Conservation (phyloP, 768 basidiomycete genomes). For the Tephrocybe sp. region DNA sequence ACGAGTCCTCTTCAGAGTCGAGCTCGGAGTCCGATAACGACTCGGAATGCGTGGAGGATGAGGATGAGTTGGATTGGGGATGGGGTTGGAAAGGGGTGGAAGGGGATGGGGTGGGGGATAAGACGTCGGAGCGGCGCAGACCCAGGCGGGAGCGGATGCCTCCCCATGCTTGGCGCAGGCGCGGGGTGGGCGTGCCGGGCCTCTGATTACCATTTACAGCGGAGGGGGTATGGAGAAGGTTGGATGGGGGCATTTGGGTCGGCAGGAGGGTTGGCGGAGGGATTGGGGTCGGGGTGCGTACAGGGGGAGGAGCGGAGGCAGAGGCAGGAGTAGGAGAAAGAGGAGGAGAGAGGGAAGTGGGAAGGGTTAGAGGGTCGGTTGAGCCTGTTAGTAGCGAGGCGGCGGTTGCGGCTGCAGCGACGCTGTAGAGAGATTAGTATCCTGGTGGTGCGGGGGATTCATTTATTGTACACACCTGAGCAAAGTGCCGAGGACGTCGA, state of each 20-base stretch:
- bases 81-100: no score
- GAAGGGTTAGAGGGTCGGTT: constrained; percentile 61
- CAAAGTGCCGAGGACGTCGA: constrained; percentile 81
- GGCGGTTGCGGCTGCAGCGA: constrained; percentile 90
- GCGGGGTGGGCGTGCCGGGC: neutral
- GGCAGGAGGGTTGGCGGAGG: no score
- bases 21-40: no score
- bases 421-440: constrained; percentile 40
- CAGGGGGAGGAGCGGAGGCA: constrained; percentile 5
- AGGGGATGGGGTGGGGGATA: no score
- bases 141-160: constrained; percentile 4
- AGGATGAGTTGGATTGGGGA: no score
- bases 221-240: no score
- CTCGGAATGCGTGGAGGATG: no score
- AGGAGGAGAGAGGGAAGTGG: constrained; percentile 43
- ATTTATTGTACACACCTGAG: constrained; percentile 54
- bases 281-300: neutral
- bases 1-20: no score
- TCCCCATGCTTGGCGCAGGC: constrained; percentile 3
- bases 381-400: constrained; percentile 80
- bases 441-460: neutral
- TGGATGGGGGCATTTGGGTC: no score
- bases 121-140: no score
- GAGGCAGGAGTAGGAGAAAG: constrained; percentile 18
- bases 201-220: no score